Evolutionary conservation across 2,329 filamentous ascomycete genomes (phyloP).

Genomic region (Colletotrichum chrysophilum): DNA sequence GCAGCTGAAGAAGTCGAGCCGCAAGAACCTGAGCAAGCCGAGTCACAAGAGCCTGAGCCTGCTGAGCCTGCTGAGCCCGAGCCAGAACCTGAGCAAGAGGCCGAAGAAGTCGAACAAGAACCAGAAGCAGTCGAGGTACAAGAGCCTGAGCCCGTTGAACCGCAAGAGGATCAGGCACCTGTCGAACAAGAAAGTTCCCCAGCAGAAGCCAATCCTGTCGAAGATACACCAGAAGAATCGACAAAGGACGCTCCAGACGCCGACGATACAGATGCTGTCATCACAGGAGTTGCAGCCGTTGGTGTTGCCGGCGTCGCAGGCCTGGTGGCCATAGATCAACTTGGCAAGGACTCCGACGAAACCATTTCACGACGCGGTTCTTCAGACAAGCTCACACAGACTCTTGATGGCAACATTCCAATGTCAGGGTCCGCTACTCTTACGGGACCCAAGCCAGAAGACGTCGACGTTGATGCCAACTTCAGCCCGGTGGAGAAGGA

Average conservation of each 20-base stretch:
- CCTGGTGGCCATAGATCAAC: neutral
- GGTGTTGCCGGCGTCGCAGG: neutral
- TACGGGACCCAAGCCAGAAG: neutral
- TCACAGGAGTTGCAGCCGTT: neutral
- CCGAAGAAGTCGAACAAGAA: neutral
- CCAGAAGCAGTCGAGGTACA: neutral
- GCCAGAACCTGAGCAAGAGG: neutral
- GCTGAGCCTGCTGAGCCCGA: neutral
- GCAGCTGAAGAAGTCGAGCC: neutral
- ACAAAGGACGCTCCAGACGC: neutral
- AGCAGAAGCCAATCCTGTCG: neutral
- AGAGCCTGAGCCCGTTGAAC: neutral
- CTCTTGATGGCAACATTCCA: neutral
- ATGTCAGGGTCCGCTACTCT: neutral
- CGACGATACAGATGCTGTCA: neutral
- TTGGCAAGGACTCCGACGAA: neutral
- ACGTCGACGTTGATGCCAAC: neutral
- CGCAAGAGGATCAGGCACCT: constrained; percentile 7
- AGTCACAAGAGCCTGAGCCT: neutral
- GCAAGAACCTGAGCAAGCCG: neutral
- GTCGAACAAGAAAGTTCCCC: neutral
- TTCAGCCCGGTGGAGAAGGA: neutral
- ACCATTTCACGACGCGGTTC: constrained; percentile 1
- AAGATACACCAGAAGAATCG: neutral
- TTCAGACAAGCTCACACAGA: constrained; percentile 21